Evolutionary conservation across 2,329 filamentous ascomycete genomes (phyloP), one percentile per base, ranked within the genome.

Genomic region (Drechslerella coelobrocha): DNA sequence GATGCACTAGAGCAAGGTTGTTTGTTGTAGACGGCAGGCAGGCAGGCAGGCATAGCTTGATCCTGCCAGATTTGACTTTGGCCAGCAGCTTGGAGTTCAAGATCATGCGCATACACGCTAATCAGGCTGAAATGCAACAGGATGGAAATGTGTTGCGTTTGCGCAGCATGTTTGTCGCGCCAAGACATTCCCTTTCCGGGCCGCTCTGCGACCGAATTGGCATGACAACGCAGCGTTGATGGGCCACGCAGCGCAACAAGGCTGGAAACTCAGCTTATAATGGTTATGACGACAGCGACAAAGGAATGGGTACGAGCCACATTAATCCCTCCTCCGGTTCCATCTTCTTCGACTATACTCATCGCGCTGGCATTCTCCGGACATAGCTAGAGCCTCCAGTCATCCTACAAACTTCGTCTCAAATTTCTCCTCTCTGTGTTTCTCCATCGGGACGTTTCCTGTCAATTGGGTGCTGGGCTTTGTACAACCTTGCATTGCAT

Each of bases 221-320:
- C 66, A 71, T 71, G 66, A 71, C 66, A 71, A 71, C 66, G 66
- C 66, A 71, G 27, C 39, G 59, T 59, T 63, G 52, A 59, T n/a
- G n/a, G n/a, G n/a, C n/a, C n/a, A n/a, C n/a, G n/a, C n/a, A n/a
- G n/a, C n/a, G n/a, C n/a, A n/a, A n/a, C n/a, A n/a, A 39, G 50
- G 24, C 59, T 12, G 41, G 26, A 51, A 37, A 55, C 50, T 34
- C 50, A 23, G 27, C 17, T 47, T 24, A n/a, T 6, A 3, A 21
- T 39, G n/a, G 50, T 48, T 39, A 71, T 71, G 59, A 71, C 59
- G 66, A 62, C 66, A 63, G 66, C 66, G 47, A 57, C 55, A 29
- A 61, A 56, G 51, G 51, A 56, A 68, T 51, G 56, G 17, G 37
- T 27, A 26, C 54, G 23, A 37, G 10, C 43, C 31, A 29, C 48